Evolutionary conservation across 345 rosid species (phyloP), one percentile per base, ranked within the genome.

Genomic region (Ailanthus altissimus): DNA sequence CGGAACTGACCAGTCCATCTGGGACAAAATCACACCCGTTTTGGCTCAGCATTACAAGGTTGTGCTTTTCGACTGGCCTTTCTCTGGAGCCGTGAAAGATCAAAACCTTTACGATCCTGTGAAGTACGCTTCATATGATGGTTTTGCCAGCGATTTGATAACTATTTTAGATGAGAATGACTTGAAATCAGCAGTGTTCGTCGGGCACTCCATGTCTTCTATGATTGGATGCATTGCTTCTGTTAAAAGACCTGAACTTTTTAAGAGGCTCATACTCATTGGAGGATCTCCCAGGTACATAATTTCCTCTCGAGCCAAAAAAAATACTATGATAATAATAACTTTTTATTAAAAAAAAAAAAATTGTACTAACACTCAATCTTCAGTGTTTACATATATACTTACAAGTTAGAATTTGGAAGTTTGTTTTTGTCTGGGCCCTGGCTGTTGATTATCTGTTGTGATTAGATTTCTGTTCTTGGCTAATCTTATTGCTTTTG

Each of bases 171-270:
- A 92, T 4, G 94, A 90, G 76, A 66, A 88, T 74, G 68, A 73
- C 67, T 59, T 89, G 50, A 76, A 80, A 9, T 81, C 90, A 32
- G 50, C 82, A 0, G 83, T 87, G 49, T 90, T 88, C 82, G 79
- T 90, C 23, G 98, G 97, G 38, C 97, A 94, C 77, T 94, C 97
- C 81, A 90, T 94, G 91, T 88, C 96, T 45, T 94, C 89, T 59
- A 88, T 94, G 89, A 90, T 92, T 56, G 94, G 94, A 15, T 91
- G 96, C 87, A 83, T 90, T 81, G 94, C 98, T 80, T 90, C 97
- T 75, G 66, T 88, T 67, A 90, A 88, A 80, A 84, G 91, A 66
- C 97, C 94, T 11, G 84, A 91, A 21, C 91, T 92, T 64, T 92
- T 92, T 72, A 65, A 84, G 78, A 78, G 73, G 11, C 88, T 92